Evolutionary conservation across 306 rosid species (phyloP), one percentile per base, ranked within the genome.

Genomic region (Castanea sativa): DNA sequence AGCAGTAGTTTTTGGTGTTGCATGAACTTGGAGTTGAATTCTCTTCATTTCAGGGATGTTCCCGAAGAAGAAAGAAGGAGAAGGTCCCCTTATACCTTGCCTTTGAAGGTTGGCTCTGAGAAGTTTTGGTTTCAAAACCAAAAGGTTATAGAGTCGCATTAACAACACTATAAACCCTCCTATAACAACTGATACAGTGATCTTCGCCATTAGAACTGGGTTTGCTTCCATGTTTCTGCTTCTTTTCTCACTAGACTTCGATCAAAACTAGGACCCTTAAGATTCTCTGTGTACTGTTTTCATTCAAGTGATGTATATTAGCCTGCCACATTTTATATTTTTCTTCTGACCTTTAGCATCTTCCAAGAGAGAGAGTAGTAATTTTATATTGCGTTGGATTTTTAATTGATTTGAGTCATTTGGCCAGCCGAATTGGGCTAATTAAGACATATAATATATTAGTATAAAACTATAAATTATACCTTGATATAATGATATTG

Each of bases 31-130:
- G 18, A 70, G 80, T 18, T 69, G 77, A 81, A 89, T 76, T 9
- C 49, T 78, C 73, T 84, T 88, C 8, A 89, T 92, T 64, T 94
- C 86, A 1, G 87, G 80, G 41, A 92, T 77, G 64, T 90, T 92
- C 11, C 96, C 98, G 5, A 86, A 67, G 56, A 84, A 73, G 6
- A 89, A 81, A 19, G 89, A 88, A 69, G 91, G 86, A 2, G 84
- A 70, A 79, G 96, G 96, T 0, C 98, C 98, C 75, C 73, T 23
- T 60, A 92, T 90, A 21, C 96, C 94, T 55, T 94, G 97, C 68
- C 53, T 85, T 3, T 74, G 81, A 77, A 94, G 90, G 85, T 83
- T 92, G n/a, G 86, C 81, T 84, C 96, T 78, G 0, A 85, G 60
- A 57, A 88, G 77, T 75, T 63, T 79, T 71, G 93, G 91, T 55